A percentile compares a stretch with the other conserved stretches of the same genome.
Conservation (phyloP, 768 basidiomycete species). For the Mycena polygramma region DNA sequence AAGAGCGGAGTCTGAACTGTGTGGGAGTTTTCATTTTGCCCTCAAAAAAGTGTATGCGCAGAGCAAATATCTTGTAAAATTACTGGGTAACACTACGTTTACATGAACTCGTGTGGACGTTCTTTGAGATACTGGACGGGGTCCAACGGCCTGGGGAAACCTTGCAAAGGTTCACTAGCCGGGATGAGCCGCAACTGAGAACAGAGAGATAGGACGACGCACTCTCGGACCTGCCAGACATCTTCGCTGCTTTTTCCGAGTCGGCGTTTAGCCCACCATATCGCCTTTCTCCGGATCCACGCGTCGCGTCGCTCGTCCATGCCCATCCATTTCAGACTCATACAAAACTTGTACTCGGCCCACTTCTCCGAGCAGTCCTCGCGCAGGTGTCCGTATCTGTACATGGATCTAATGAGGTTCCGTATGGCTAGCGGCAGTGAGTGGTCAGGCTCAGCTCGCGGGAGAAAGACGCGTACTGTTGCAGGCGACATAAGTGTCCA, state of each 20-base stretch:
- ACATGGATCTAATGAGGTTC: conserved; percentile 86
- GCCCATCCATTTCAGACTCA: conserved; percentile 83
- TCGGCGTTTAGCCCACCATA: conserved; percentile 93
- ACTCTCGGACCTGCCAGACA: conserved; percentile 93
- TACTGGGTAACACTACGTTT: conserved; percentile 1
- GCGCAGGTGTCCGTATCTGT: conserved; percentile 83
- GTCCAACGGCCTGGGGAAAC: conserved; percentile 60
- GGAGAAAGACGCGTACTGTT: conserved; percentile 59
- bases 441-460: conserved; percentile 11
- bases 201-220: conserved; percentile 45
- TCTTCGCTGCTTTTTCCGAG: conserved; percentile 90
- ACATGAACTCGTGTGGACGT: conserved; percentile 35
- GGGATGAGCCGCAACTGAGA: background rate
- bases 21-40: background rate
- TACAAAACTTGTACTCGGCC: conserved; percentile 96
- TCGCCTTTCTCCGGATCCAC: conserved; percentile 90
- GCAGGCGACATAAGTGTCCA: conserved; percentile 81
- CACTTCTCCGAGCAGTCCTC: conserved; percentile 81
- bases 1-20: conserved; percentile 21
- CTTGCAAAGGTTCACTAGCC: conserved; percentile 61
- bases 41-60: no score
- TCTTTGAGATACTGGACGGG: conserved; percentile 30
- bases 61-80: background rate
- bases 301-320: conserved; percentile 83
- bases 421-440: conserved; percentile 68